Evolutionary conservation across 441 rosid species (phyloP).

Genomic region (Gossypium davidsonii): DNA sequence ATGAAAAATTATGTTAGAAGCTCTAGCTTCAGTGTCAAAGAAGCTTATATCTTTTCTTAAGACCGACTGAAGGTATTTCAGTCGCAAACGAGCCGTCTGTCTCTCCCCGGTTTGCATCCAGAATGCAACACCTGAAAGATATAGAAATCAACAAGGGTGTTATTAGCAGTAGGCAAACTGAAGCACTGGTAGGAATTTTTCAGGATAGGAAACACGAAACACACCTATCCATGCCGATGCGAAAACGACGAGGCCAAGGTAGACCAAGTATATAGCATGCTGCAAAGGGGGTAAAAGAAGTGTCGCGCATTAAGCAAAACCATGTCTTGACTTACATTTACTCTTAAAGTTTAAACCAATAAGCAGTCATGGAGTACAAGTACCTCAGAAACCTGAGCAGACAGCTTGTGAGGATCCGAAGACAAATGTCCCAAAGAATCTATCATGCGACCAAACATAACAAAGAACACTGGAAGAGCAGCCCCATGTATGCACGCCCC

Average conservation of each 20-base stretch:
- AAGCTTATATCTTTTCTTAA: slow-evolving; percentile 53
- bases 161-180: not conserved
- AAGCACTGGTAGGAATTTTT: not conserved
- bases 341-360: not conserved
- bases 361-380: not conserved
- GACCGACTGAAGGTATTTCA: slow-evolving; percentile 58
- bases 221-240: slow-evolving; percentile 73
- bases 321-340: not conserved
- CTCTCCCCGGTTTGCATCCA: slow-evolving; percentile 90
- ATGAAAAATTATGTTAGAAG: slow-evolving; percentile 54
- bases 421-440: slow-evolving; percentile 60
- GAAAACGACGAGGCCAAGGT: slow-evolving; percentile 49
- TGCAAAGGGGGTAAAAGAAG: slow-evolving; percentile 19
- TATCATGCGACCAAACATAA: slow-evolving; percentile 63
- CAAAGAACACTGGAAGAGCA: slow-evolving; percentile 58
- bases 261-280: slow-evolving; percentile 65
- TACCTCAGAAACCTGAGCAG: slow-evolving; percentile 62
- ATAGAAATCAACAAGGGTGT: not conserved
- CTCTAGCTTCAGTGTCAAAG: slow-evolving; percentile 72
- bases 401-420: slow-evolving; percentile 41
- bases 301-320: not conserved
- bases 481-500: slow-evolving; percentile 63
- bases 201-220: slow-evolving; percentile 8
- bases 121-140: slow-evolving; percentile 49
- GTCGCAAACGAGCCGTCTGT: slow-evolving; percentile 67